These are phyloP conservation scores for Pascua guehoae DNA, from an alignment of 1,284 basidiomycete species.

Conservation along the genomic window DNA sequence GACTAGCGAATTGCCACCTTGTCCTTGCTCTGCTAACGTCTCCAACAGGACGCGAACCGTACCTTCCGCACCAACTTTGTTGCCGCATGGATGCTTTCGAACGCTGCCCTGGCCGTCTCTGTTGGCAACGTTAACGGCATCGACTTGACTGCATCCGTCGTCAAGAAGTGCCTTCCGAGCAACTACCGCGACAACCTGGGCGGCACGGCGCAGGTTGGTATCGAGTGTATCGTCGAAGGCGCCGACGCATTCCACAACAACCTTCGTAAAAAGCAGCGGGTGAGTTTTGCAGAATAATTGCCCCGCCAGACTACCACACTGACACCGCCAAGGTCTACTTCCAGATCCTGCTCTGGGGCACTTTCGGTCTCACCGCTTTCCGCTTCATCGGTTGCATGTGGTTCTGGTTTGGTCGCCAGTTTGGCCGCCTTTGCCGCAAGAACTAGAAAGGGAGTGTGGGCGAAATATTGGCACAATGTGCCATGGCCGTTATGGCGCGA, in stretches of 20 bases:
- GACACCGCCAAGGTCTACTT: slow-evolving; percentile 58
- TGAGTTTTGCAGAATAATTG: slow-evolving; percentile 11
- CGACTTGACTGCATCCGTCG: slow-evolving; percentile 48
- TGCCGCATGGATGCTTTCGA: slow-evolving; percentile 78
- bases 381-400: slow-evolving; percentile 64
- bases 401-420: slow-evolving; percentile 35
- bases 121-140: slow-evolving; percentile 82
- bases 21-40: background rate
- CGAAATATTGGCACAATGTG: no score
- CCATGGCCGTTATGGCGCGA: no score
- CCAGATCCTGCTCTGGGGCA: slow-evolving; percentile 79
- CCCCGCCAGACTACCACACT: slow-evolving; percentile 22
- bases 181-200: no score
- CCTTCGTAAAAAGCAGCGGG: background rate
- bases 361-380: slow-evolving; percentile 74
- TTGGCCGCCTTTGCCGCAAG: slow-evolving; percentile 27
- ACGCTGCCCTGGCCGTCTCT: slow-evolving; percentile 72
- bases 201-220: no score
- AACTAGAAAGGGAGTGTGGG: background rate
- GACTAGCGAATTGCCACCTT: no score
- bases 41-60: slow-evolving; percentile 70
- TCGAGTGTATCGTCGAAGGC: no score
- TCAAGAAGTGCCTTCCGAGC: slow-evolving; percentile 23
- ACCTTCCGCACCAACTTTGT: slow-evolving; percentile 90
- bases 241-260: no score